These are phyloP conservation scores for Ambrosia trifida DNA, from an alignment of 129 eudicot species.

Conservation along the genomic window DNA sequence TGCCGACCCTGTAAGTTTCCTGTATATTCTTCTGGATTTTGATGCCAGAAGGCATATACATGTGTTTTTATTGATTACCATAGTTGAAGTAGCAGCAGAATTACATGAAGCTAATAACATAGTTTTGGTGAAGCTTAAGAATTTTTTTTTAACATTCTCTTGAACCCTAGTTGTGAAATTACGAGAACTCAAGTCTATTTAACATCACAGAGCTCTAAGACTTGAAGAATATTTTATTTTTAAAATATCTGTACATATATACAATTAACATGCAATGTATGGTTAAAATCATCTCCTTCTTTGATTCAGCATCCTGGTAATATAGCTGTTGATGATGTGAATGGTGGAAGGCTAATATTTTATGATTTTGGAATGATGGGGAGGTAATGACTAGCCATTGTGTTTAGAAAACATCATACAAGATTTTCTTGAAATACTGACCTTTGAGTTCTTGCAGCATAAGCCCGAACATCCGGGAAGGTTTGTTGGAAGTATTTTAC, in stretches of 20 bases:
- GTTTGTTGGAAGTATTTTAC: constrained; percentile 84
- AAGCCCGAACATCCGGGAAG: constrained; percentile 93
- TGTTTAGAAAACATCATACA: background rate
- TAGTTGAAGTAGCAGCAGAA: background rate
- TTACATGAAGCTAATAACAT: background rate
- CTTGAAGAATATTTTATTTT: constrained; percentile 5
- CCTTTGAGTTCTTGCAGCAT: constrained; percentile 60
- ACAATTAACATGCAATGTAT: constrained; percentile 20
- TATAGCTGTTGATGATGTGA: constrained; percentile 96
- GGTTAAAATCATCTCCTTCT: constrained; percentile 20
- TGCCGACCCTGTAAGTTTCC: constrained; percentile 88
- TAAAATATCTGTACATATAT: constrained; percentile 7
- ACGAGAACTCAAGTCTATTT: constrained; percentile 1
- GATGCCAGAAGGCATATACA: constrained; percentile 9
- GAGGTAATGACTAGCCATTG: constrained; percentile 48
- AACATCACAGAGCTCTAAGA: constrained; percentile 16
- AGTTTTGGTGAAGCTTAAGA: background rate
- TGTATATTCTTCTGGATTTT: constrained; percentile 13
- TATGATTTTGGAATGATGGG: constrained; percentile 99
- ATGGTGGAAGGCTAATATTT: constrained; percentile 98
- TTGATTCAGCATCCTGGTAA: constrained; percentile 92
- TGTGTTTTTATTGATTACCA: background rate
- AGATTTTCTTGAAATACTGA: constrained; percentile 11
- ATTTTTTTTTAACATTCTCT: background rate
- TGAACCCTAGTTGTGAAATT: constrained; percentile 1